phyloP scores from a whole-genome alignment of 495 filamentous ascomycete species.

The Penicillium silybi region DNA sequence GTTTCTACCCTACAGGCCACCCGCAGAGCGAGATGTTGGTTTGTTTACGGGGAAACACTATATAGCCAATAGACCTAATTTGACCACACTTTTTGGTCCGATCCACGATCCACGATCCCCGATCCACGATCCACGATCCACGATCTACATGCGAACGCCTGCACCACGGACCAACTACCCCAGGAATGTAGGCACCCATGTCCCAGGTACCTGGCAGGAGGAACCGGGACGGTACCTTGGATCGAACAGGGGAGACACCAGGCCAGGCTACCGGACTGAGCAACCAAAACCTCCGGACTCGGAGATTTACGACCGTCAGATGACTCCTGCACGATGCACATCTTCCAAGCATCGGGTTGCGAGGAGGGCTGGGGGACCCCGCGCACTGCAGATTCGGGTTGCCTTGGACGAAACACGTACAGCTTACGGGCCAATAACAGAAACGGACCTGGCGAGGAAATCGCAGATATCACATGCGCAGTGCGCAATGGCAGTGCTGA shows the following conservation, averaged over 20 bases:
- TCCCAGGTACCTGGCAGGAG: constrained; percentile 19
- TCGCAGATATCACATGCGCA: background rate
- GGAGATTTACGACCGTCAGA: constrained; percentile 18
- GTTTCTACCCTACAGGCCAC: background rate
- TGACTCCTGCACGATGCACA: constrained; percentile 18
- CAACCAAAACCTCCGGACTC: constrained; percentile 7
- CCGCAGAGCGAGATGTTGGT: background rate
- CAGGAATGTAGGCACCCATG: constrained; percentile 4
- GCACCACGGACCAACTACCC: constrained; percentile 11
- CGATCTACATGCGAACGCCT: background rate
- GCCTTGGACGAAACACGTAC: constrained; percentile 1
- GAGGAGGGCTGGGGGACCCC: constrained; percentile 15
- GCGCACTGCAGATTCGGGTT: background rate
- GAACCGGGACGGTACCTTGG: constrained; percentile 5
- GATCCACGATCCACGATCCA: background rate
- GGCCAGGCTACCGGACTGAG: constrained; percentile 1
- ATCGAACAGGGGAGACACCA: background rate
- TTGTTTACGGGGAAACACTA: background rate
- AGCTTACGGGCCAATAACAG: background rate
- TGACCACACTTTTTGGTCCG: background rate
- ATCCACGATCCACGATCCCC: background rate
- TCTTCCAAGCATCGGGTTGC: constrained; percentile 3
- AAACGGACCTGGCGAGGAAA: background rate
- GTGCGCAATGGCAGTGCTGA: background rate
- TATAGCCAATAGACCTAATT: background rate